Evolutionary conservation across 1,284 basidiomycete genomes (phyloP).

Genomic region (Cryptococcus sp.): DNA sequence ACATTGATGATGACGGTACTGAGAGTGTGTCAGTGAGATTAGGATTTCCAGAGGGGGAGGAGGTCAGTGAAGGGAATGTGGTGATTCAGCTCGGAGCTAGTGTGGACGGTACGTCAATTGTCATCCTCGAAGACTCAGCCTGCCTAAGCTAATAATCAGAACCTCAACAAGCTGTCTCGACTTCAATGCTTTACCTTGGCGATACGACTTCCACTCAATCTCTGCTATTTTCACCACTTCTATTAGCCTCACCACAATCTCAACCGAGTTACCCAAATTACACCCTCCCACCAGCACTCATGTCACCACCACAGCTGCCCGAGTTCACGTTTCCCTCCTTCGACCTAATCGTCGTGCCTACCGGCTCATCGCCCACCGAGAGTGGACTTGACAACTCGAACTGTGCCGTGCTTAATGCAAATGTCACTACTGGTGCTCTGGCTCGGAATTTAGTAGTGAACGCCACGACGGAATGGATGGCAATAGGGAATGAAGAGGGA

Average conservation of each 20-base stretch:
- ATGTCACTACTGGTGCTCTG: slow-evolving; percentile 18
- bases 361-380: slow-evolving; percentile 53
- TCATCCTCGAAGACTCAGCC: neutral
- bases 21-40: slow-evolving; percentile 14
- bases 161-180: slow-evolving; percentile 53
- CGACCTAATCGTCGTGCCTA: slow-evolving; percentile 41
- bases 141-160: slow-evolving; percentile 23
- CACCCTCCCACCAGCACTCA: slow-evolving; percentile 62
- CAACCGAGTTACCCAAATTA: slow-evolving; percentile 72
- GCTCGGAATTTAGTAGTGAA: slow-evolving; percentile 14
- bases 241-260: slow-evolving; percentile 42
- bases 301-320: slow-evolving; percentile 28
- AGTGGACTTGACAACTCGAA: slow-evolving; percentile 48
- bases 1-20: slow-evolving; percentile 49
- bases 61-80: slow-evolving; percentile 27
- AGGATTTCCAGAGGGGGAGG: slow-evolving; percentile 27
- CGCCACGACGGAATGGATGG: slow-evolving; percentile 22
- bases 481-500: slow-evolving; percentile 27
- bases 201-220: slow-evolving; percentile 72
- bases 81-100: slow-evolving; percentile 18
- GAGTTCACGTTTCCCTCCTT: slow-evolving; percentile 41
- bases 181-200: slow-evolving; percentile 59
- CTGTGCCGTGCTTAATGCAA: slow-evolving; percentile 23
- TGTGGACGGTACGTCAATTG: slow-evolving; percentile 17
- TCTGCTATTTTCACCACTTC: slow-evolving; percentile 68